Percentiles rank a stretch among this genome's conserved stretches.
phyloP scores from a whole-genome alignment of 106 monocot genomes.

The Dactylorhiza incarnata region DNA sequence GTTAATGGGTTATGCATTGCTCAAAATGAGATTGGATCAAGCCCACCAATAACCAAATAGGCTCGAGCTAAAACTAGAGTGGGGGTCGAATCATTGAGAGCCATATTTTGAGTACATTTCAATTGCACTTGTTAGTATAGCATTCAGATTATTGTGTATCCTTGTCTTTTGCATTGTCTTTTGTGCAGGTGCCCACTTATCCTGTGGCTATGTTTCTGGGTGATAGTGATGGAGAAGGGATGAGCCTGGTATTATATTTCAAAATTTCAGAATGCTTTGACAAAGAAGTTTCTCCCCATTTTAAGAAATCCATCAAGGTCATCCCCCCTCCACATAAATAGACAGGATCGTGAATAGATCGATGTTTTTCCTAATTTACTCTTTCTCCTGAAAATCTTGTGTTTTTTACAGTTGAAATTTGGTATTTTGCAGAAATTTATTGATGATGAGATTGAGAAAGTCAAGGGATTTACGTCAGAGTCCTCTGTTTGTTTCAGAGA shows the following conservation, averaged over 20 bases:
- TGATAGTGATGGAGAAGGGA: slow-evolving; percentile 86
- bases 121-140: not conserved
- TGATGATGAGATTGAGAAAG: slow-evolving; percentile 75
- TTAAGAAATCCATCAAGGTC: slow-evolving; percentile 74
- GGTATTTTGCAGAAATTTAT: slow-evolving; percentile 56
- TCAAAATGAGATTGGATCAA: no score
- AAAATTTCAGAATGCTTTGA: slow-evolving; percentile 74
- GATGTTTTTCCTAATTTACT: not conserved
- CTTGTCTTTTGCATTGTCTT: not conserved
- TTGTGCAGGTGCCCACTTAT: slow-evolving; percentile 74
- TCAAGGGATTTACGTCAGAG: slow-evolving; percentile 76
- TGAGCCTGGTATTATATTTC: slow-evolving; percentile 81
- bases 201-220: slow-evolving; percentile 86
- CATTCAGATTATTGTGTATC: not conserved
- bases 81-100: no score
- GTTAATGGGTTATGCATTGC: no score
- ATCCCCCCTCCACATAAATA: not conserved
- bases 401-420: slow-evolving; percentile 1
- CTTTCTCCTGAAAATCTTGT: not conserved
- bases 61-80: no score
- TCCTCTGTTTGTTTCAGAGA: slow-evolving; percentile 70
- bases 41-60: no score
- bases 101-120: no score
- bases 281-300: slow-evolving; percentile 53
- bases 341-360: not conserved